phyloP scores from a whole-genome alignment of 2,329 filamentous ascomycete species.

The Alternaria arbusti region DNA sequence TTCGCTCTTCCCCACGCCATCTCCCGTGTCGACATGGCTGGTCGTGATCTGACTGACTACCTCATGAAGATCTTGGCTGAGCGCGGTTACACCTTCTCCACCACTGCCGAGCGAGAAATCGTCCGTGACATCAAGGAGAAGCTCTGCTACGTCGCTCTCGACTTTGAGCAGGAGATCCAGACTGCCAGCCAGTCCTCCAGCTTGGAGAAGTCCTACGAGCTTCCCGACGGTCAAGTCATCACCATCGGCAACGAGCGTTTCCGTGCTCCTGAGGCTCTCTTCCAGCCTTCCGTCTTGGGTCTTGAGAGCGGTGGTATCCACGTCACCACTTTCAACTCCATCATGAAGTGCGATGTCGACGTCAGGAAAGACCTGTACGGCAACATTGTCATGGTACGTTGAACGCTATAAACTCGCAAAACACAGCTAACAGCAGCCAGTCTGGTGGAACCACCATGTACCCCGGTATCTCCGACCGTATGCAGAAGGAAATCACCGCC shows the following conservation, averaged over 20 bases:
- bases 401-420: neutral
- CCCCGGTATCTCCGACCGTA: conserved; percentile 99
- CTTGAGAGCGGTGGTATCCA: conserved; percentile 99
- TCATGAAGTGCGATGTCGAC: conserved; percentile 99
- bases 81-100: conserved; percentile 99
- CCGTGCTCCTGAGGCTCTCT: conserved; percentile 98
- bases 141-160: conserved; percentile 99
- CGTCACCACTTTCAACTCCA: conserved; percentile 99
- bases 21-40: conserved; percentile 99
- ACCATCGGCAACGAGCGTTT: conserved; percentile 99
- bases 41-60: conserved; percentile 99
- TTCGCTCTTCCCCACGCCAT: conserved; percentile 99
- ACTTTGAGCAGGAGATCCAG: conserved; percentile 99
- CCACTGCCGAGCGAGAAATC: conserved; percentile 99
- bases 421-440: conserved; percentile 59
- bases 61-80: conserved; percentile 99
- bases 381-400: conserved; percentile 99
- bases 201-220: conserved; percentile 99
- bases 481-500: conserved; percentile 99
- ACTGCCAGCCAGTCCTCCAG: conserved; percentile 98
- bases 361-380: conserved; percentile 99
- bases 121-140: conserved; percentile 99
- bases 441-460: conserved; percentile 99
- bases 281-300: conserved; percentile 98
- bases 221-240: conserved; percentile 99